Conservation (phyloP, 495 filamentous ascomycete genomes). For the Neurospora hispaniola region DNA sequence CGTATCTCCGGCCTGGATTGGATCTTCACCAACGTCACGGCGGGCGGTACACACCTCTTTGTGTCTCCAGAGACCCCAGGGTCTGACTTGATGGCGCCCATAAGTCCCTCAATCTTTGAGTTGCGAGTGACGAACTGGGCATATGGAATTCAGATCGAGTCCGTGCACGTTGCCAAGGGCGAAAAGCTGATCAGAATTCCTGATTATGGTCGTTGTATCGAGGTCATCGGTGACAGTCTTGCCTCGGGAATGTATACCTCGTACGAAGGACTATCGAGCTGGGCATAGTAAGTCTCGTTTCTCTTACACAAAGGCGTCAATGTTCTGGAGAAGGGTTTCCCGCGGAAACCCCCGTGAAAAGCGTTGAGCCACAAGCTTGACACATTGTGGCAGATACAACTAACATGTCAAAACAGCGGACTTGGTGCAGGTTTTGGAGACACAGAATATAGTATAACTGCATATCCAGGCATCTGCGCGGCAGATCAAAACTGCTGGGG, state of each 20-base stretch:
- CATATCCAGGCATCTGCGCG: slow-evolving; percentile 52
- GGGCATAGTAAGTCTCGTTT: slow-evolving; percentile 33
- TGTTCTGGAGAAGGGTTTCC: no score
- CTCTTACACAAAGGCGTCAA: no score
- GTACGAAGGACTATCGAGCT: slow-evolving; percentile 52
- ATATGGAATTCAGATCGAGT: slow-evolving; percentile 49
- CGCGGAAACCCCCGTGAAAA: slow-evolving; percentile 1
- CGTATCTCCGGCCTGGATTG: slow-evolving; percentile 55
- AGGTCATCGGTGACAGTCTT: slow-evolving; percentile 55
- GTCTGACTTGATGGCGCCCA: slow-evolving; percentile 26
- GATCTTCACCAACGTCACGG: slow-evolving; percentile 58
- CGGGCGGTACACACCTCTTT: slow-evolving; percentile 49
- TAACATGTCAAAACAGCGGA: slow-evolving; percentile 14
- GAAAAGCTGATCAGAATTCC: slow-evolving; percentile 42
- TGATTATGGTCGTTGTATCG: slow-evolving; percentile 42
- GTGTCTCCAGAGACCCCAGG: slow-evolving; percentile 34
- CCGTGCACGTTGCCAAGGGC: slow-evolving; percentile 41
- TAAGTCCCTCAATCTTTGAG: slow-evolving; percentile 40
- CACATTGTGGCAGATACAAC: background rate
- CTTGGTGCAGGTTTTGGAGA: slow-evolving; percentile 51
- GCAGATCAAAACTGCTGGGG: slow-evolving; percentile 50
- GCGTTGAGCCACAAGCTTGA: background rate
- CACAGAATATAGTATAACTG: slow-evolving; percentile 52
- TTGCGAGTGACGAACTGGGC: slow-evolving; percentile 57
- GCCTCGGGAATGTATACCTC: slow-evolving; percentile 51